Evolutionary conservation across 2,329 filamentous ascomycete genomes (phyloP).

Genomic region (Microdochium nivale): DNA sequence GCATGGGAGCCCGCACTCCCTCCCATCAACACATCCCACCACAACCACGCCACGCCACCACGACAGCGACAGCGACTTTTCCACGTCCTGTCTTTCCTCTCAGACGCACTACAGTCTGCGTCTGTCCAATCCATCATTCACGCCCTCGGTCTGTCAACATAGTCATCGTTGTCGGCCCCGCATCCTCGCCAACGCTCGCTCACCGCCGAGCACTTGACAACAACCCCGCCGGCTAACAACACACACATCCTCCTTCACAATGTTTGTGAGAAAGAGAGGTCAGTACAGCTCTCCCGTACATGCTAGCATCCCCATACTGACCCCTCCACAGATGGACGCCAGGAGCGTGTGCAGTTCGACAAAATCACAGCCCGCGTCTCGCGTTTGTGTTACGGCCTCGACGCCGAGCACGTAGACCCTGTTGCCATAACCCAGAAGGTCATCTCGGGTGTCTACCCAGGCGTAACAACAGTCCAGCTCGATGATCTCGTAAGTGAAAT

Average conservation of each 20-base stretch:
- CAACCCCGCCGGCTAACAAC: not conserved
- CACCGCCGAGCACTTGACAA: not conserved
- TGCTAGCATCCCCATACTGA: too few relatives aligned
- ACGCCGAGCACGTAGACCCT: conserved; percentile 89
- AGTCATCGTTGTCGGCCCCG: not conserved
- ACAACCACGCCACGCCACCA: not conserved
- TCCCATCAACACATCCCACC: conserved; percentile 1
- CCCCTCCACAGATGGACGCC: conserved; percentile 74
- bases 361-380: conserved; percentile 99
- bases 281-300: conserved; percentile 21
- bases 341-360: conserved; percentile 99
- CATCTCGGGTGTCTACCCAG: conserved; percentile 97
- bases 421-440: conserved; percentile 99
- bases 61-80: not conserved
- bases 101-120: not conserved
- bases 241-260: conserved; percentile 24
- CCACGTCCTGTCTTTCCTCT: not conserved
- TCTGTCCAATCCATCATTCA: not conserved
- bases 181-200: not conserved
- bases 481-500: conserved; percentile 76
- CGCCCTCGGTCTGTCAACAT: not conserved
- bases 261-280: conserved; percentile 59
- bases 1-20: not conserved
- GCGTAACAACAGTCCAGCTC: conserved; percentile 91
- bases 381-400: conserved; percentile 92